A percentile compares a stretch with the other conserved stretches of the same genome.
Evolutionary conservation across 768 basidiomycete genomes (phyloP).

Genomic region (Dacryopinax primogenitus): DNA sequence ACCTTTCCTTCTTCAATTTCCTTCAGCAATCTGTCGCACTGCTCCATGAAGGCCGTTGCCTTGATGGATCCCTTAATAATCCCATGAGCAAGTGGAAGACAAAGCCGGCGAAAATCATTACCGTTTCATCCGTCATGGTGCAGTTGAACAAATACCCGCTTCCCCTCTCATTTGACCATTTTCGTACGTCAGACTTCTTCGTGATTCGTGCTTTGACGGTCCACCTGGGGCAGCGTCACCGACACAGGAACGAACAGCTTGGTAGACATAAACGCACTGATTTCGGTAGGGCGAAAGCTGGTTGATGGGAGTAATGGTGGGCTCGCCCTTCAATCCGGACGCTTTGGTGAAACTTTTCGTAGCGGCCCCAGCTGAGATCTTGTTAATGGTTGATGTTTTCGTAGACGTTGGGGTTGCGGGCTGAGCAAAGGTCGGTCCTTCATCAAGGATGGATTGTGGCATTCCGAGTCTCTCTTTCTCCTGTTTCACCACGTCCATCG

Average conservation of each 20-base stretch:
- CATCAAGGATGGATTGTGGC: conserved; percentile 3
- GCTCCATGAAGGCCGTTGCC: conserved; percentile 35
- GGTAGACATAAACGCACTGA: neutral
- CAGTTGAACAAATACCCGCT: conserved; percentile 36
- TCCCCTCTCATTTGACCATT: conserved; percentile 32
- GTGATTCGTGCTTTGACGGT: conserved; percentile 37
- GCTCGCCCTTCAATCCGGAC: conserved; percentile 13
- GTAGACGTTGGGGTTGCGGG: conserved; percentile 7
- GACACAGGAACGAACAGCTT: neutral
- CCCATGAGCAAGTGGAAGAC: neutral
- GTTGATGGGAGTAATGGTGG: conserved; percentile 21
- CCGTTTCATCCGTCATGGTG: conserved; percentile 33
- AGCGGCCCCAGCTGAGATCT: neutral
- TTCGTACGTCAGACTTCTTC: conserved; percentile 31
- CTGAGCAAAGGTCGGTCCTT: conserved; percentile 9
- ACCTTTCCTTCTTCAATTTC: conserved; percentile 33
- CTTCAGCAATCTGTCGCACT: conserved; percentile 31
- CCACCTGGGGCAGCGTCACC: conserved; percentile 21
- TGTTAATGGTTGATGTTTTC: conserved; percentile 12
- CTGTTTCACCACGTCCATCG: conserved; percentile 7
- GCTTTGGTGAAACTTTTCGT: conserved; percentile 9
- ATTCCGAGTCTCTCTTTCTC: conserved; percentile 12
- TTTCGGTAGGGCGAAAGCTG: neutral
- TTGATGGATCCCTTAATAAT: conserved; percentile 31
- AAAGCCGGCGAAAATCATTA: neutral